phyloP scores from a whole-genome alignment of 2,329 filamentous ascomycete genomes.

The Hymenoscyphus fraxineus region DNA sequence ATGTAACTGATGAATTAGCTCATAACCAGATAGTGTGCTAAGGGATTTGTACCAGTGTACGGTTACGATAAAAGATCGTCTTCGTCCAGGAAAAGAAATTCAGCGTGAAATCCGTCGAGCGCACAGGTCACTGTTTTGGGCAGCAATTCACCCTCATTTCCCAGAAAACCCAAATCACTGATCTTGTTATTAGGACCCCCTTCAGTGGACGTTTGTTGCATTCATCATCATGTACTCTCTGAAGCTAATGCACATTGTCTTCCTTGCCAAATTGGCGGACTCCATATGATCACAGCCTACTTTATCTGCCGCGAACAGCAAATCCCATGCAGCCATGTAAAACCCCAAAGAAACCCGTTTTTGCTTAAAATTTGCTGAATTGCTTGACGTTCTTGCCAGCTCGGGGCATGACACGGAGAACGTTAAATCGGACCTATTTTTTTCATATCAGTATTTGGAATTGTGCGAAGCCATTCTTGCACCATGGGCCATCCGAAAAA shows the following conservation, averaged over 20 bases:
- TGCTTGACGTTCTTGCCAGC: conserved; percentile 96
- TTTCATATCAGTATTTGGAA: background rate
- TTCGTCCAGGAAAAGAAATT: no score
- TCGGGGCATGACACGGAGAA: conserved; percentile 95
- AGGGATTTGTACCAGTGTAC: no score
- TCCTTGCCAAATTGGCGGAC: conserved; percentile 27
- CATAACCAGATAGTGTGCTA: no score
- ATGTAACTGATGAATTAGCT: no score
- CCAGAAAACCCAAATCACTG: background rate
- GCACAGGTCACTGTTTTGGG: background rate
- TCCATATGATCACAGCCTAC: conserved; percentile 32
- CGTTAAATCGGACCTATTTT: conserved; percentile 94
- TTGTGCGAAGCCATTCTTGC: background rate
- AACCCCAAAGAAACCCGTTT: conserved; percentile 37
- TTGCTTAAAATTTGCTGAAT: conserved; percentile 91
- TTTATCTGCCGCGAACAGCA: conserved; percentile 31
- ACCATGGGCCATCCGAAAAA: conserved; percentile 6
- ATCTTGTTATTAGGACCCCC: background rate
- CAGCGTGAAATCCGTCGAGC: background rate
- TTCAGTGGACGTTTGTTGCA: conserved; percentile 29
- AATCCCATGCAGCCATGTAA: conserved; percentile 34
- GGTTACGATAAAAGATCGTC: no score
- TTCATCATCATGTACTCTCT: conserved; percentile 26
- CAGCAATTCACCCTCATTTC: background rate
- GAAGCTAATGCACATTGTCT: conserved; percentile 33